Percentiles rank a stretch among this genome's conserved stretches.
phyloP scores from a whole-genome alignment of 805 yeast genomes.

The Saccharomycopsis fermentans region DNA sequence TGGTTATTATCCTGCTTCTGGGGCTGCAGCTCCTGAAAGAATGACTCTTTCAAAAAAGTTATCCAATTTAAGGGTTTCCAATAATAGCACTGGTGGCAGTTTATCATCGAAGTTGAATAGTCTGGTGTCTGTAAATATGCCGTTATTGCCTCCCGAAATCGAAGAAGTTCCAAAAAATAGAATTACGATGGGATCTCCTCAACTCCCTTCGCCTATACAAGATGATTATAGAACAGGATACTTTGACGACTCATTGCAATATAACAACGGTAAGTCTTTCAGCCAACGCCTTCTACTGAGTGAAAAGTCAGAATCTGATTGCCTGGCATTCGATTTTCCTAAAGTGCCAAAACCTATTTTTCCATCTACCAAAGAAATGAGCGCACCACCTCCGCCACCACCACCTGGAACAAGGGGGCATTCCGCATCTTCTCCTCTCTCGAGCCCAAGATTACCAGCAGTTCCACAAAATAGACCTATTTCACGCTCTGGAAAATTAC shows the following conservation, averaged over 20 bases:
- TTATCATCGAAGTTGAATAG: not conserved
- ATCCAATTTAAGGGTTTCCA: constrained; percentile 12
- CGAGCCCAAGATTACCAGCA: not conserved
- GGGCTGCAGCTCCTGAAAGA: constrained; percentile 9
- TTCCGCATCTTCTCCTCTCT: not conserved
- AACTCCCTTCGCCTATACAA: not conserved
- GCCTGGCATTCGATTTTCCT: not conserved
- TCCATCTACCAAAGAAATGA: not conserved
- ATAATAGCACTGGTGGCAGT: constrained; percentile 6
- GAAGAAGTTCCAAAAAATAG: not conserved
- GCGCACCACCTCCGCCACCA: not conserved
- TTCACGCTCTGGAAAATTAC: not conserved
- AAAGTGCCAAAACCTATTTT: not conserved
- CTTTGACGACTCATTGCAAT: not conserved
- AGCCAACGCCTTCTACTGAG: not conserved
- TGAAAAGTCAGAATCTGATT: not conserved
- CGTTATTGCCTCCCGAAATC: not conserved
- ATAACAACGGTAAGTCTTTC: not conserved
- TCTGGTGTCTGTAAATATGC: not conserved
- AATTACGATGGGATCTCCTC: not conserved
- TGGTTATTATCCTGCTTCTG: constrained; percentile 8
- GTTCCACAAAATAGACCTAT: not conserved
- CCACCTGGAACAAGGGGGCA: not conserved
- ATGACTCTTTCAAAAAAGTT: constrained; percentile 14
- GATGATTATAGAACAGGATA: not conserved